Conservation (phyloP, 768 basidiomycete genomes). For the Mrakia blollopis region DNA sequence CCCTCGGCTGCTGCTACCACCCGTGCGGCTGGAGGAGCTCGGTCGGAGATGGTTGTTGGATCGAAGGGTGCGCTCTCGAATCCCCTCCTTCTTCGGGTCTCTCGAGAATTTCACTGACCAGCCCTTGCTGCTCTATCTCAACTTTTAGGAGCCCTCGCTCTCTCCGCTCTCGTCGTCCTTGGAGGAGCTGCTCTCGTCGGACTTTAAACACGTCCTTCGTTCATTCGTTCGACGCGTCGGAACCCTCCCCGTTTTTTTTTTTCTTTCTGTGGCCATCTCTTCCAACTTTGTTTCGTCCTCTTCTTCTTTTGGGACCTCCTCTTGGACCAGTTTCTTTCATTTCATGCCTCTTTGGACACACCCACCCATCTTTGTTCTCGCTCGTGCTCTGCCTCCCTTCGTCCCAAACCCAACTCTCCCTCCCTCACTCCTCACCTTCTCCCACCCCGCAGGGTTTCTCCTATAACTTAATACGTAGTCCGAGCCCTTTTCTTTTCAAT, state of each 20-base stretch:
- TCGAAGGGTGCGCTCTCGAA: neutral
- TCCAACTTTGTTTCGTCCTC: neutral
- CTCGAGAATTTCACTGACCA: neutral
- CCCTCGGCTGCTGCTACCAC: neutral
- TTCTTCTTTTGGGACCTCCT: neutral
- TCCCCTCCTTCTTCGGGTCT: neutral
- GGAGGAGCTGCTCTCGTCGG: conserved; percentile 11
- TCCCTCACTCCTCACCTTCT: too few relatives aligned
- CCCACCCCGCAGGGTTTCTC: too few relatives aligned
- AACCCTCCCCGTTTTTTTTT: neutral
- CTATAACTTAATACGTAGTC: too few relatives aligned
- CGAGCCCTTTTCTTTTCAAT: too few relatives aligned
- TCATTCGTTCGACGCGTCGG: neutral
- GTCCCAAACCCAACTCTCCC: too few relatives aligned
- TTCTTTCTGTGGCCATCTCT: neutral
- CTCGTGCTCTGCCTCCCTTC: neutral
- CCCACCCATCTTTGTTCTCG: neutral
- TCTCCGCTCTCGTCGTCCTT: conserved; percentile 10
- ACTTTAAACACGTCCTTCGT: neutral
- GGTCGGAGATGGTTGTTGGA: neutral
- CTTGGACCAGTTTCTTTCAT: neutral
- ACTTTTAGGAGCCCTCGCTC: neutral
- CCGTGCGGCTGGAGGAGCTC: neutral
- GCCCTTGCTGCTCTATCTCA: neutral
- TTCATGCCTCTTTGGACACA: neutral